Evolutionary conservation across 352 stramenopile genomes (phyloP), one percentile per base, ranked within the genome.

Genomic region (Globisporangium iwayamae): DNA sequence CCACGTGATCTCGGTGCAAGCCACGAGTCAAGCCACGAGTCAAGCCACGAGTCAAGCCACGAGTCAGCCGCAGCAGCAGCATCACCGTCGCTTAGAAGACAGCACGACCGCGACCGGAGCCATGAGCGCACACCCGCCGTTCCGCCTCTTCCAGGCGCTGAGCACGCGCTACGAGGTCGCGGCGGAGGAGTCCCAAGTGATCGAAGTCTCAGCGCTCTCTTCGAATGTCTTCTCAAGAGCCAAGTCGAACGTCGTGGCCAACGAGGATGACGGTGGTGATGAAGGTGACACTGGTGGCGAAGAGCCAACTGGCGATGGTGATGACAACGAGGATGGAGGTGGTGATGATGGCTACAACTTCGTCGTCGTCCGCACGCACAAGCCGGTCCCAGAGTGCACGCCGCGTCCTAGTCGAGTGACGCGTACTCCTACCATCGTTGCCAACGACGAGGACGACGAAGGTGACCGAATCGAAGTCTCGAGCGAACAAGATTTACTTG

Each of bases 151-250:
- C 25, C 32, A 55, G 57, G 32, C 20, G 11, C 57, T 55, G 18
- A 63, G n/a, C 41, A 30, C 30, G 41, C 46, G 32, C 25, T 63
- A 63, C 43, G 43, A 63, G 11, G 16, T 55, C 46, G 7, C 43
- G 18, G 43, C 43, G 14, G 43, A 14, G 0, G 30, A 56, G 25
- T 10, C 52, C 4, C 18, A 28, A 2, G 16, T 28, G n/a, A 18
- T 56, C 4, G 16, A 18, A 13, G 20, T 60, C 55, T 11, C 36
- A 13, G 38, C 55, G 13, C 50, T 60, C 14, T 56, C 57, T 2
- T 7, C 18, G 30, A 16, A 34, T 4, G 52, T 30, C 14, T 13
- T 45, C 52, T 57, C 52, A n/a, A 20, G 20, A 11, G n/a, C 2
- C 9, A 30, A 52, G 46, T 11, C 39, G 14, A 46, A n/a, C 39